Evolutionary conservation across 1,139 yeast genomes (phyloP), one percentile per base, ranked within the genome.

Genomic region (Suhomyces bolitotheri): DNA sequence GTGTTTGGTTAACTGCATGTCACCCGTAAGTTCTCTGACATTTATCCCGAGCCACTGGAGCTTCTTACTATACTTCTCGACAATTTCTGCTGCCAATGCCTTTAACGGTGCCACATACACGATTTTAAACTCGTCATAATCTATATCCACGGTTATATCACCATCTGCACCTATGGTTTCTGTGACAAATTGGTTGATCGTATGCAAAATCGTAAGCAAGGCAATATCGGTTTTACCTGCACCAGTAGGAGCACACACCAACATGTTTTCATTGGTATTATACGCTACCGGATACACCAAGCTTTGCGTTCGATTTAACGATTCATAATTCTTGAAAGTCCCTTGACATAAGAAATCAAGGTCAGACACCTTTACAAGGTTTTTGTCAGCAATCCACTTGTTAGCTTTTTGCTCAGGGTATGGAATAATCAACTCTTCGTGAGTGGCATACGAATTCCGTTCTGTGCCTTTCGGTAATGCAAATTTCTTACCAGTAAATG

Each of bases 191-290:
- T 87, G 92, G 27, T 80, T 76, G n/a, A 92, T 82, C 0, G 94
- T 78, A 49, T 84, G 87, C 36, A 94, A 66, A 50, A 92, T 80
- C 0, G 97, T 73, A 26, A 92, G 64, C 51, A 94, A 65, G 0
- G 99, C 99, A 25, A 94, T 96, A 58, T 94, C 97, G 0, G 99
- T 94, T 55, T 92, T 92, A 74, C 99, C 99, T 6, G 98, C 97
- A 71, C 99, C 98, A 0, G 99, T 92, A 2, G 99, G 99, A 0
- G 99, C 99, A 76, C 98, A 92, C 2, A 92, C 90, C 33, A 92
- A 71, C 96, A 94, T 85, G 53, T 94, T 92, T 50, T 90, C 97
- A 58, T 88, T 90, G 5, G 97, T 84, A 37, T 83, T 80, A 55
- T 92, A 94, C 0, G 96, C 98, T 12, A 89, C 85, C 0, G 96